Evolutionary conservation across 2,329 filamentous ascomycete genomes (phyloP), one percentile per base, ranked within the genome.

Genomic region (Aureobasidium mangrovei): DNA sequence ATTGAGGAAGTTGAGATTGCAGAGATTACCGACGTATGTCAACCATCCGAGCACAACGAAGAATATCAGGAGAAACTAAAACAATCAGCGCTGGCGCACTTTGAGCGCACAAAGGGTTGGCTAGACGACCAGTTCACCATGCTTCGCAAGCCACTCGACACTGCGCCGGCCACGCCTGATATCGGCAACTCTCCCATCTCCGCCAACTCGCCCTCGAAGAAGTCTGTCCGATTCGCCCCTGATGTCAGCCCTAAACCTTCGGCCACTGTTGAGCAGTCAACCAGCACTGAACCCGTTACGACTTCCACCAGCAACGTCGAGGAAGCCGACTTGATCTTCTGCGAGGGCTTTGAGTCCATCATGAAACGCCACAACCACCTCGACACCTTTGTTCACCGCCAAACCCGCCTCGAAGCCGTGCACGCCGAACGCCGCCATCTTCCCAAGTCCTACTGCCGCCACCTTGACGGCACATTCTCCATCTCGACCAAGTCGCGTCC

Each of bases 31-130:
- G 82, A 84, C 53, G 77, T 85, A 55, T 75, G 77, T 32, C 77
- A 80, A 2, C 81, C 79, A 28, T 77, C 77, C 41, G 84, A 87
- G 60, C 88, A 87, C 63, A 87, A 90, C 59, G 80, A 88, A 55
- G 77, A 81, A 57, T 95, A 95, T 64, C 78, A 84, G 45, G 77
- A 79, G 52, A 86, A 88, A 67, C 80, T 95, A 58, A 79, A 86
- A 64, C 76, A 85, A 60, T 78, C 78, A 41, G 83, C 87, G 6
- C 74, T 84, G 24, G 81, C 79, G n/a, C 88, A 91, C 63, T 73
- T 93, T 49, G 88, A 93, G 68, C 83, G 90, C 58, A 97, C 91
- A 4, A 85, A 87, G 63, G 71, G 88, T 42, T 97, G 91, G 91
- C 79, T 97, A 31, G 75, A 83, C 62, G 86, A 89, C 6, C 91